Evolutionary conservation across 306 rosid species (phyloP), one percentile per base, ranked within the genome.

Genomic region (Potentilla sterilis): DNA sequence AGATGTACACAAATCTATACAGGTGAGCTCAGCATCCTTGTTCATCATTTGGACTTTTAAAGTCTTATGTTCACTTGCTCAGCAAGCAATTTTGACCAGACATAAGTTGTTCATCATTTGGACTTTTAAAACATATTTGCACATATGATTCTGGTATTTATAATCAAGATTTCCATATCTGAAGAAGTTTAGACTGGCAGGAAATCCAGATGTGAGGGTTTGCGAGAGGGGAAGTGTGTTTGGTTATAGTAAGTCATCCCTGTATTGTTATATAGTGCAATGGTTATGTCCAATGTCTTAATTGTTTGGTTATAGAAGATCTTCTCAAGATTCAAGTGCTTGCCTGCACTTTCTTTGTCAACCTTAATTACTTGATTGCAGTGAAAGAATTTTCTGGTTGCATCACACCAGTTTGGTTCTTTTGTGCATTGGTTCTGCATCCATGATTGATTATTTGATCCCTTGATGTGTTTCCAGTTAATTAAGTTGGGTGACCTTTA

Each of bases 191-290:
- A 87, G 92, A 77, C 79, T 86, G 87, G 98, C 97, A 57, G 98
- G 97, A 77, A 95, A 95, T 85, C 84, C 93, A 79, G 90, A 92
- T 62, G 93, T 95, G 73, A 95, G 92, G 97, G 98, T 95, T 80
- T 92, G 98, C 81, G 96, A 92, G 85, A 90, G 97, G 84, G 97
- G 97, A 83, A 92, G 97, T 52, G 90, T 90, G 97, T 95, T 95
- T 87, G 98, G 98, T 72, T 95, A 95, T 81, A 95, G 98, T 92
- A 88, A 92, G 98, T 86, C 73, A 19, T 44, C 78, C 72, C 12
- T 48, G 47, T 69, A 57, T 79, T 51, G 55, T 52, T 38, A 67
- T 49, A 43, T 74, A 42, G 68, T 75, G 54, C 72, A 49, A 76
- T 54, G 34, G n/a, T 76, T 83, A 54, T 74, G 49, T 35, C 69